Percentiles rank a stretch among this genome's conserved stretches.
phyloP scores from a whole-genome alignment of 768 basidiomycete species.

The Lactarius pseudohatsudake region DNA sequence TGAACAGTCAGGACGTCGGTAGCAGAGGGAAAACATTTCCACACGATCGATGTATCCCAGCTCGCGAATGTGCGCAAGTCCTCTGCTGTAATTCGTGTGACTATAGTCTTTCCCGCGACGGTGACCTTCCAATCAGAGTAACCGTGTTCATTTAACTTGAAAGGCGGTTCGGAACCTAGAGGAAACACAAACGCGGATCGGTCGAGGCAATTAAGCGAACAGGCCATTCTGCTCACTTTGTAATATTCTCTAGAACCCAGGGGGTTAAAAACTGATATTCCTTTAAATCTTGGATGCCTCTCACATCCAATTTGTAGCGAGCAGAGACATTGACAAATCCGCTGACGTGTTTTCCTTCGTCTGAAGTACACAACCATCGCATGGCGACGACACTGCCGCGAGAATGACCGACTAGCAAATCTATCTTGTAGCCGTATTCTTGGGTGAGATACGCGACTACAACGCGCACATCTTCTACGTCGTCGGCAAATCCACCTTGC shows the following conservation, averaged over 20 bases:
- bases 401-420: slow-evolving; percentile 75
- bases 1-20: slow-evolving; percentile 76
- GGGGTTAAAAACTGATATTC: not conserved
- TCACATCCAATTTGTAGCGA: slow-evolving; percentile 76
- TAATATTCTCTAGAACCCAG: slow-evolving; percentile 15
- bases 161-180: not conserved
- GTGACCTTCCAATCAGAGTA: slow-evolving; percentile 60
- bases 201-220: not conserved
- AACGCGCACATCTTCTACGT: slow-evolving; percentile 62
- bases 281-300: slow-evolving; percentile 32
- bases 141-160: slow-evolving; percentile 43
- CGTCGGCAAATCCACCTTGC: slow-evolving; percentile 57
- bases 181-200: not conserved
- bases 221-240: slow-evolving; percentile 19
- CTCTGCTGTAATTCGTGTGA: slow-evolving; percentile 52
- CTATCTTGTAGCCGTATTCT: slow-evolving; percentile 64
- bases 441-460: slow-evolving; percentile 62
- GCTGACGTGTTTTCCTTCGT: slow-evolving; percentile 54
- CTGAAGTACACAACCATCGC: slow-evolving; percentile 65
- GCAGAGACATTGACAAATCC: slow-evolving; percentile 75
- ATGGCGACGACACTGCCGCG: slow-evolving; percentile 68
- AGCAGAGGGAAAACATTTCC: slow-evolving; percentile 60
- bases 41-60: slow-evolving; percentile 69
- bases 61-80: slow-evolving; percentile 61
- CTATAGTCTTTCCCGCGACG: slow-evolving; percentile 63